phyloP scores from a whole-genome alignment of 2,329 filamentous ascomycete genomes.

The Tolypocladium ophioglossoides region DNA sequence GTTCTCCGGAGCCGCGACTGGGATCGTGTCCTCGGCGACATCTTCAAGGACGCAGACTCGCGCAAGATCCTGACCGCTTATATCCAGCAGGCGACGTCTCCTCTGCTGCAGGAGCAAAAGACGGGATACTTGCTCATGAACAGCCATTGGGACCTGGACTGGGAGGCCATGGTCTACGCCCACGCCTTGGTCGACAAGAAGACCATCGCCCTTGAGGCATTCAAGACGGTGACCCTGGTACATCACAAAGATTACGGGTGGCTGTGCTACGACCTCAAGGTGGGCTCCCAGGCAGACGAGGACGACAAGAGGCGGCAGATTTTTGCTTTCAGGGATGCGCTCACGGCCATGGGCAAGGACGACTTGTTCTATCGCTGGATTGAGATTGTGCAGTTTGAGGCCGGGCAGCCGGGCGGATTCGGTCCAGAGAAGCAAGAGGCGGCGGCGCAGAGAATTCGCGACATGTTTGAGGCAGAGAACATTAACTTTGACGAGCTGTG shows the following conservation, averaged over 20 bases:
- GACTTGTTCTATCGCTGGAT: slow-evolving; percentile 87
- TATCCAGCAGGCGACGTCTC: slow-evolving; percentile 58
- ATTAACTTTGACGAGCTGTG: slow-evolving; percentile 80
- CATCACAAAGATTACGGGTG: slow-evolving; percentile 60
- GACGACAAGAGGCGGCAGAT: slow-evolving; percentile 63
- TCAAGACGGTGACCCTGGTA: slow-evolving; percentile 61
- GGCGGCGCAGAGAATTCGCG: slow-evolving; percentile 63
- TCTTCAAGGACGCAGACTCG: slow-evolving; percentile 39
- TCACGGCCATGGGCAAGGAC: slow-evolving; percentile 72
- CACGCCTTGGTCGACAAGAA: slow-evolving; percentile 58
- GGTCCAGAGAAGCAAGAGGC: slow-evolving; percentile 60
- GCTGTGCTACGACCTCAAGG: slow-evolving; percentile 48
- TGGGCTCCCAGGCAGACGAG: slow-evolving; percentile 39
- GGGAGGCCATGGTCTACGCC: slow-evolving; percentile 66
- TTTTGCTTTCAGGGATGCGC: slow-evolving; percentile 66
- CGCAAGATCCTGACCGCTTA: slow-evolving; percentile 49
- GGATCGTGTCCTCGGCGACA: slow-evolving; percentile 48
- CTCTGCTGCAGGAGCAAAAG: slow-evolving; percentile 58
- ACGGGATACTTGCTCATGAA: slow-evolving; percentile 85
- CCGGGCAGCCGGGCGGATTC: slow-evolving; percentile 68
- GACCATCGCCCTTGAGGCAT: slow-evolving; percentile 49
- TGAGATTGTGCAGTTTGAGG: slow-evolving; percentile 83
- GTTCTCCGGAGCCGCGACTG: slow-evolving; percentile 68
- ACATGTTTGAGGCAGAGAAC: slow-evolving; percentile 61
- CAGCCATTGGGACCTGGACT: slow-evolving; percentile 79